Percentiles rank a stretch among this genome's conserved stretches.
phyloP scores from a whole-genome alignment of 768 basidiomycete species.

The Hemileccinum rubropunctum region DNA sequence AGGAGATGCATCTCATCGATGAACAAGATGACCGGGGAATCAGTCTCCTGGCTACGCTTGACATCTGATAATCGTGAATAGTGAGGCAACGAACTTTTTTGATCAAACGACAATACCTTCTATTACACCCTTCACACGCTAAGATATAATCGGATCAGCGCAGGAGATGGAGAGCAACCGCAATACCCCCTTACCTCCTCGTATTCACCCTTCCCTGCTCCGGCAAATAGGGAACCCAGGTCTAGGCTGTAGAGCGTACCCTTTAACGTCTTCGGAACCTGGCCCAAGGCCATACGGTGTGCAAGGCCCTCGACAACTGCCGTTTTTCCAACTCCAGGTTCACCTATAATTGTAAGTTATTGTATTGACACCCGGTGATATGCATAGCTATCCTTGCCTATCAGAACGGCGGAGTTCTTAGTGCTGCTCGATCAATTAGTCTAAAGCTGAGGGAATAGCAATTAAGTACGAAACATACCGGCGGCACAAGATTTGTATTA shows the following conservation, averaged over 20 bases:
- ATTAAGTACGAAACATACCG: not conserved
- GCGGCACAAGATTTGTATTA: conserved; percentile 8
- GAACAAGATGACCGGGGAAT: conserved; percentile 8
- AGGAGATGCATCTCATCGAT: conserved; percentile 11
- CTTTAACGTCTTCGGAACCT: conserved; percentile 6
- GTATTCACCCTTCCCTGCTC: conserved; percentile 10
- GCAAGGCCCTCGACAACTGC: conserved; percentile 8
- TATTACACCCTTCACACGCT: conserved; percentile 11
- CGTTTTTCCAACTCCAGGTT: conserved; percentile 9
- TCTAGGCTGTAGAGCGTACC: conserved; percentile 7
- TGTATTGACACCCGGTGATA: not conserved
- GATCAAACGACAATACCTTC: not conserved
- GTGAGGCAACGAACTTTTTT: not conserved
- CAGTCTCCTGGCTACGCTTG: conserved; percentile 10
- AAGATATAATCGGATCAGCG: too few species aligned
- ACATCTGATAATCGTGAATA: not conserved
- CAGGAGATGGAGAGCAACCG: too few species aligned
- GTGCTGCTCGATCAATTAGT: not conserved
- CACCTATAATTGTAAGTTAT: not conserved
- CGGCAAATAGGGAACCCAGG: conserved; percentile 6
- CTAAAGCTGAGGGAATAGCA: not conserved
- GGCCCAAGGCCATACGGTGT: conserved; percentile 1
- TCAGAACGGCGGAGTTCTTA: conserved; percentile 8
- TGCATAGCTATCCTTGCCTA: not conserved
- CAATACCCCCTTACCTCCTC: not conserved